These are phyloP conservation scores for Mycena chlorophos DNA, from an alignment of 768 basidiomycete genomes.

Conservation along the genomic window DNA sequence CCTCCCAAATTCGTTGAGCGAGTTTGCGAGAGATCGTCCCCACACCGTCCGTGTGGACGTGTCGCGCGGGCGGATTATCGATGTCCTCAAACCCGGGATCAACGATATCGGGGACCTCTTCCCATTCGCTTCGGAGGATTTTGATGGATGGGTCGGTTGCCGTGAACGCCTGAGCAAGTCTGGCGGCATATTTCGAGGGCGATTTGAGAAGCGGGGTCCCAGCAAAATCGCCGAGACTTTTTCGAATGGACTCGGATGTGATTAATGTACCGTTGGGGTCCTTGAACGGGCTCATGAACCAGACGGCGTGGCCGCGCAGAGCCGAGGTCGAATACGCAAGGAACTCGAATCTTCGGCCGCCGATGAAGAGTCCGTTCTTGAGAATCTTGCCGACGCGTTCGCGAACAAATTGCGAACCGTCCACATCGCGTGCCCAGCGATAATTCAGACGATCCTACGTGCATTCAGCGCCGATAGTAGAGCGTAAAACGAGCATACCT, in stretches of 20 bases:
- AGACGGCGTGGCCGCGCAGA: conserved; percentile 76
- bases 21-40: conserved; percentile 72
- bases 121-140: conserved; percentile 60
- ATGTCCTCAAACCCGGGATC: conserved; percentile 25
- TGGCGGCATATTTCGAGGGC: conserved; percentile 83
- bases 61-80: conserved; percentile 22
- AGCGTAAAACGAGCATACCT: conserved; percentile 29
- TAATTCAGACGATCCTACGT: conserved; percentile 61
- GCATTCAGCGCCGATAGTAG: not conserved
- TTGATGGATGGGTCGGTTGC: conserved; percentile 74
- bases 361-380: conserved; percentile 67
- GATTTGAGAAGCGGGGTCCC: conserved; percentile 43
- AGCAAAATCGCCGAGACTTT: conserved; percentile 67
- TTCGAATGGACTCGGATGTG: conserved; percentile 59
- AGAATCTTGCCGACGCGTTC: conserved; percentile 60
- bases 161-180: conserved; percentile 82
- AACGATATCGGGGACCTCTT: conserved; percentile 59
- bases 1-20: conserved; percentile 58
- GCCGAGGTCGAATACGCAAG: conserved; percentile 82
- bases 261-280: conserved; percentile 46
- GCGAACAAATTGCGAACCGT: conserved; percentile 54
- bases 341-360: conserved; percentile 73
- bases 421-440: conserved; percentile 68
- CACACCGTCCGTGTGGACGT: conserved; percentile 73
- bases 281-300: conserved; percentile 72